Conservation (phyloP, 768 basidiomycete species). For the Grammothele lineata region DNA sequence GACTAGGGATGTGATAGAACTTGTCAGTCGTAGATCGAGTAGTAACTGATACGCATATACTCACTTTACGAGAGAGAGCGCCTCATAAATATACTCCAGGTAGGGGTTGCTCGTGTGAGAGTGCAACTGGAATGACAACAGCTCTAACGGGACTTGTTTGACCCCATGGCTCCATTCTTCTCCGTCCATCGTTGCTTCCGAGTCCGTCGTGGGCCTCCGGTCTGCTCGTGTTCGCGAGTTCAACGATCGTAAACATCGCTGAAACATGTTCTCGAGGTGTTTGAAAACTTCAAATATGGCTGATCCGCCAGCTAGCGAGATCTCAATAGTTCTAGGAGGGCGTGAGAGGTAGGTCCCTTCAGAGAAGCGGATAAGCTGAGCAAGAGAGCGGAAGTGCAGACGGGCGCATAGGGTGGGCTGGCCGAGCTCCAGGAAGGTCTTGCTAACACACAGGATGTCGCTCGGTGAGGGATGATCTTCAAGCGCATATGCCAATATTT, state of each 20-base stretch:
- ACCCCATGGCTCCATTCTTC: not conserved
- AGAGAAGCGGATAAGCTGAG: conserved; percentile 24
- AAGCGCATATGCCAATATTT: conserved; percentile 19
- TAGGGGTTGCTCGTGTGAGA: conserved; percentile 32
- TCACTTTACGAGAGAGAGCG: conserved; percentile 35
- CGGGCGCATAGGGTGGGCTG: conserved; percentile 19
- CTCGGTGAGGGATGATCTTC: conserved; percentile 8
- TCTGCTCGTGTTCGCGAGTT: too few species aligned
- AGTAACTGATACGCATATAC: conserved; percentile 17
- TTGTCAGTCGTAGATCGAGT: not conserved
- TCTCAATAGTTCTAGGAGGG: conserved; percentile 25
- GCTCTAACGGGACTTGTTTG: conserved; percentile 26
- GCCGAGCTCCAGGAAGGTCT: conserved; percentile 16
- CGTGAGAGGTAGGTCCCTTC: conserved; percentile 6
- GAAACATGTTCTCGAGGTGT: conserved; percentile 24
- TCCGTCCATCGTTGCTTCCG: not conserved
- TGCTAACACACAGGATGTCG: conserved; percentile 20
- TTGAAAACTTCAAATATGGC: conserved; percentile 25
- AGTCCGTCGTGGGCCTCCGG: too few species aligned
- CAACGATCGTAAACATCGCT: conserved; percentile 25
- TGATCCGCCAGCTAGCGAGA: conserved; percentile 28
- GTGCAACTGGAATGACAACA: conserved; percentile 35
- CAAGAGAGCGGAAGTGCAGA: conserved; percentile 22
- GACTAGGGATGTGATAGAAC: conserved; percentile 26
- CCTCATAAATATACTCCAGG: conserved; percentile 28